A percentile compares a stretch with the other conserved stretches of the same genome.
Conservation (phyloP, 192 early-diverging fungal species). For the Podila verticillata region DNA sequence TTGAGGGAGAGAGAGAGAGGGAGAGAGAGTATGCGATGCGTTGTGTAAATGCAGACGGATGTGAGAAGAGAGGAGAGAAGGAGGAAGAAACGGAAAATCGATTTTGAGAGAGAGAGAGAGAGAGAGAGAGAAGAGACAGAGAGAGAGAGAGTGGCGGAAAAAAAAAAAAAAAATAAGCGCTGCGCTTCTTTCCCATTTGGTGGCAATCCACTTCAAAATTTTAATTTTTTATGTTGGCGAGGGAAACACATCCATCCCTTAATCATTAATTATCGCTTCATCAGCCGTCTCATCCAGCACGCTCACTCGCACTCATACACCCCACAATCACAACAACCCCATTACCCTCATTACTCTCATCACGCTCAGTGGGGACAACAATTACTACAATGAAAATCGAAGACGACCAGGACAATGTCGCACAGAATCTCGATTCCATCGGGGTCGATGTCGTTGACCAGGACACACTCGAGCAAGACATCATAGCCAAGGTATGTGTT, state of each 20-base stretch:
- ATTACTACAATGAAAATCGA: neutral
- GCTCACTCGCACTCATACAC: no score
- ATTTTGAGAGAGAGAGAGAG: no score
- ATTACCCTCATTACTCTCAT: no score
- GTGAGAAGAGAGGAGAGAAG: neutral
- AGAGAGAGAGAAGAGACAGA: neutral
- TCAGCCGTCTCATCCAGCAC: no score
- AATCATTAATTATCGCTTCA: no score
- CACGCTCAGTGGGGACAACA: neutral
- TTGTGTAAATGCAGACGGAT: no score
- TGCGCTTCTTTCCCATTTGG: neutral
- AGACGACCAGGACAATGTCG: constrained; percentile 9
- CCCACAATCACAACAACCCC: no score
- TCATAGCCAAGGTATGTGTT: constrained; percentile 66
- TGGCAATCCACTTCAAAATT: no score
- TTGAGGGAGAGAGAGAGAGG: no score
- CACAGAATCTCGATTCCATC: constrained; percentile 26
- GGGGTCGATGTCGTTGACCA: constrained; percentile 69
- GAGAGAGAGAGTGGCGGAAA: neutral
- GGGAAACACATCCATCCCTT: neutral
- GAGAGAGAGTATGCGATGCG: no score
- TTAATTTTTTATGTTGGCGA: neutral
- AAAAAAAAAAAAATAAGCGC: neutral
- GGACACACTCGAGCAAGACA: constrained; percentile 65
- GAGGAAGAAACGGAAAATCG: neutral